A percentile compares a stretch with the other conserved stretches of the same genome.
Evolutionary conservation across 2,329 filamentous ascomycete species (phyloP).

Genomic region (Claviceps africana): DNA sequence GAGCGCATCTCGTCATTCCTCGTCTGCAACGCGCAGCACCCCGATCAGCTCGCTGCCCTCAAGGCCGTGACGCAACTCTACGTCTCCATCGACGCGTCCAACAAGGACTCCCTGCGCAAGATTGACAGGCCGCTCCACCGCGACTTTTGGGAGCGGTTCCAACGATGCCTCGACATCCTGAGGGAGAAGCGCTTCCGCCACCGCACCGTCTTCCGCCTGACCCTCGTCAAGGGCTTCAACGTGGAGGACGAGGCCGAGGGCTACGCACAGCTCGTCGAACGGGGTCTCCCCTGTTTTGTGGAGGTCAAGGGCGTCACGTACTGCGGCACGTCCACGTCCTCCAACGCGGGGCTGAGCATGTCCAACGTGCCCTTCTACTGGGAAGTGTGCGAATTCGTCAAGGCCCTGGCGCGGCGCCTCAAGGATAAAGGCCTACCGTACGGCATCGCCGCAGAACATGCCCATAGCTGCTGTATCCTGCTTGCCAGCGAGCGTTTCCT

Average conservation of each 20-base stretch:
- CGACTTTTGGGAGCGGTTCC: conserved; percentile 96
- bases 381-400: conserved; percentile 74
- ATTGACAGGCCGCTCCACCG: conserved; percentile 88
- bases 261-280: conserved; percentile 78
- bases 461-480: conserved; percentile 84
- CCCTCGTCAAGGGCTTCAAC: conserved; percentile 96
- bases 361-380: conserved; percentile 93
- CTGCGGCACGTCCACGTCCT: conserved; percentile 78
- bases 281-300: conserved; percentile 77
- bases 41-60: conserved; percentile 71
- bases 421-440: conserved; percentile 59
- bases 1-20: conserved; percentile 88
- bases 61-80: conserved; percentile 88
- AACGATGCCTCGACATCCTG: conserved; percentile 78
- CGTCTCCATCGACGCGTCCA: conserved; percentile 89
- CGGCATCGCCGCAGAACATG: conserved; percentile 88
- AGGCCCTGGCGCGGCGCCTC: conserved; percentile 57
- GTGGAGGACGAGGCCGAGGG: conserved; percentile 84
- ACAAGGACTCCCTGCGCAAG: conserved; percentile 70
- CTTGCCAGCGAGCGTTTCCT: conserved; percentile 72
- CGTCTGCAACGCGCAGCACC: conserved; percentile 95
- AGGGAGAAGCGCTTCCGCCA: conserved; percentile 71
- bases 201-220: conserved; percentile 86
- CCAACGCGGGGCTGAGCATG: conserved; percentile 84
- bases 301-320: conserved; percentile 96